A percentile compares a stretch with the other conserved stretches of the same genome.
Evolutionary conservation across 768 basidiomycete genomes (phyloP).

Genomic region (Russula lepida): DNA sequence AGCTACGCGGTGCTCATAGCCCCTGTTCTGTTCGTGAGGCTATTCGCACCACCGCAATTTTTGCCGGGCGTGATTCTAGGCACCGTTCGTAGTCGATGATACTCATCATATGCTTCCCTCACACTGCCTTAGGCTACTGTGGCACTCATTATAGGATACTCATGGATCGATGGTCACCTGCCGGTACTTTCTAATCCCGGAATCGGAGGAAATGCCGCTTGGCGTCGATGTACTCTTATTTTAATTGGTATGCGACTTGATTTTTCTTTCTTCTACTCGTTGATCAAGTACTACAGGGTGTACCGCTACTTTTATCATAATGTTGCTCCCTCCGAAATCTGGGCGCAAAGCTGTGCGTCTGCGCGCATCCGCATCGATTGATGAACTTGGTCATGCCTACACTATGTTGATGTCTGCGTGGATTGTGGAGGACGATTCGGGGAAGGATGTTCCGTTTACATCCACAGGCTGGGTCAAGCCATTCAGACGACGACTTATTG

Average conservation of each 20-base stretch:
- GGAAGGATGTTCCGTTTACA: slow-evolving; percentile 5
- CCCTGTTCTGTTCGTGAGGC: slow-evolving; percentile 41
- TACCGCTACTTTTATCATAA: slow-evolving; percentile 43
- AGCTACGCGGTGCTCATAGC: slow-evolving; percentile 38
- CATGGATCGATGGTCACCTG: slow-evolving; percentile 48
- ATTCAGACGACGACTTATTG: slow-evolving; percentile 28
- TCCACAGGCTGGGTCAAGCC: slow-evolving; percentile 24
- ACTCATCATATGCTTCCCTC: neutral
- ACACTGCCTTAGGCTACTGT: slow-evolving; percentile 32
- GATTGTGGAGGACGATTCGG: slow-evolving; percentile 26
- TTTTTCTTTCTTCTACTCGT: neutral
- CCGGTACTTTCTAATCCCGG: slow-evolving; percentile 41
- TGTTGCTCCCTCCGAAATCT: slow-evolving; percentile 46
- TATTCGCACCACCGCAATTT: slow-evolving; percentile 37
- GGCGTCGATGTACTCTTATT: slow-evolving; percentile 44
- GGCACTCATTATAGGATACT: slow-evolving; percentile 44
- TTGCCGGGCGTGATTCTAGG: slow-evolving; percentile 32
- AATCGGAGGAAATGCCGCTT: slow-evolving; percentile 43
- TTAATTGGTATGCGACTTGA: slow-evolving; percentile 34
- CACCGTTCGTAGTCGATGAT: slow-evolving; percentile 28
- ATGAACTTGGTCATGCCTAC: slow-evolving; percentile 36
- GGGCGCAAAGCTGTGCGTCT: slow-evolving; percentile 41
- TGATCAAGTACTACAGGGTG: slow-evolving; percentile 30
- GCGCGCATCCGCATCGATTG: slow-evolving; percentile 34
- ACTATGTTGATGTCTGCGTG: slow-evolving; percentile 35